Base-by-base conservation (phyloP, 2,329 filamentous ascomycete genomes). In the Reticulascus tulasneorum region DNA sequence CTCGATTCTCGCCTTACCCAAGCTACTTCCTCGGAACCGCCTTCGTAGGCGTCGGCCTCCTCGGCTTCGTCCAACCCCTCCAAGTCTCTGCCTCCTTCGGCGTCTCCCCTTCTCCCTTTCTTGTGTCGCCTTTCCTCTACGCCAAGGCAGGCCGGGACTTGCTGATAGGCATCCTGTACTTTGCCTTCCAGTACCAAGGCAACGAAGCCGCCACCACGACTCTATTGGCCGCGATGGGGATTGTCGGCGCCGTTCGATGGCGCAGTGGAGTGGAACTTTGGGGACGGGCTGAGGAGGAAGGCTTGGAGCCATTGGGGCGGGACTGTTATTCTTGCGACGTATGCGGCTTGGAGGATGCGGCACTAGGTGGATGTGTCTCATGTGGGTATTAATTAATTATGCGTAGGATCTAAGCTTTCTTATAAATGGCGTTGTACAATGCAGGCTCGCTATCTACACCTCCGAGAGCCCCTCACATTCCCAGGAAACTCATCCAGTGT, bases 1-100 rank as follows among this genome's bases (percentile, higher is more conserved):
- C 39, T 4, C 39, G 36, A 3, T 42, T 42, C 39, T 42, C 39
- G 7, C 36, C 39, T 1, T 7, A 32, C 7, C 39, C 39, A 10
- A 42, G 37, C 17, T 49, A 51, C 33, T 28, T 42, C 18, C 43
- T 50, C 24, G 48, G 48, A 28, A 50, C 56, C 9, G 49, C 52
- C 24, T 49, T 53, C 7, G 44, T 50, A 9, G 35, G 42, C 31
- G 17, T 37, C 35, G 38, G 32, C 33, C 30, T 47, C 12, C 40
- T 42, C 29, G 36, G 40, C 29, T 44, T 47, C 33, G 29, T 35
- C 17, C 34, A 38, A 9, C 40, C 45, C 10, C 24, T 40, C 4
- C 39, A 38, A 33, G 19, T 36, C 1, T 43, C 44, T 27, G 40
- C 36, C n/a, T 18, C 29, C 26, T 32, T 40, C 20, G 39, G 32